phyloP scores from a whole-genome alignment of 345 rosid genomes.

The Euphorbia pulcherrima region DNA sequence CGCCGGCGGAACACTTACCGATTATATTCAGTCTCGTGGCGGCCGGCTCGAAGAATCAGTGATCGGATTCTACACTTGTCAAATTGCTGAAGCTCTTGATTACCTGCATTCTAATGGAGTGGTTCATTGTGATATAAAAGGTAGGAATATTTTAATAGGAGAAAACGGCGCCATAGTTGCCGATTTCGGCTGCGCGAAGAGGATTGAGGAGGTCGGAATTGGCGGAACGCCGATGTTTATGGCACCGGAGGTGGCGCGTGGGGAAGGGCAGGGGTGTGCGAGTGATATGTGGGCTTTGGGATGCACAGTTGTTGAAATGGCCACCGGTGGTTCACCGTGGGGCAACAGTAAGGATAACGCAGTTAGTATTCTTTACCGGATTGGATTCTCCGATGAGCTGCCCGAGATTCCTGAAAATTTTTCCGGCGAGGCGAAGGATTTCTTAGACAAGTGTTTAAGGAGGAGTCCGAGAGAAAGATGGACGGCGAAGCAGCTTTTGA shows the following conservation, averaged over 20 bases:
- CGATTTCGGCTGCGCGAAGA: slow-evolving; percentile 74
- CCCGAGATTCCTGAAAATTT: slow-evolving; percentile 35
- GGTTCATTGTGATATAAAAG: slow-evolving; percentile 78
- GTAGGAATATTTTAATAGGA: slow-evolving; percentile 54
- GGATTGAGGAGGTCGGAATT: slow-evolving; percentile 27
- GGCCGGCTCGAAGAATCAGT: slow-evolving; percentile 38
- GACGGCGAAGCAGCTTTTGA: slow-evolving; percentile 35
- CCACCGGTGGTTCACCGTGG: slow-evolving; percentile 49
- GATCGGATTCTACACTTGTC: slow-evolving; percentile 44
- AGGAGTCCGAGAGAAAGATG: slow-evolving; percentile 41
- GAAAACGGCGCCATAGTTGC: slow-evolving; percentile 49
- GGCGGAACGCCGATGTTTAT: slow-evolving; percentile 68
- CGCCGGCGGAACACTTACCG: slow-evolving; percentile 48
- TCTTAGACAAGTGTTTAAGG: slow-evolving; percentile 40
- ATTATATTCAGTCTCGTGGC: slow-evolving; percentile 32
- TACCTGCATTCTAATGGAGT: slow-evolving; percentile 53
- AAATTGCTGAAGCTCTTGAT: slow-evolving; percentile 52
- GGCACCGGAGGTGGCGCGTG: slow-evolving; percentile 89
- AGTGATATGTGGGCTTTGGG: slow-evolving; percentile 74
- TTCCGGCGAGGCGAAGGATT: slow-evolving; percentile 36
- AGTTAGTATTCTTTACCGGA: slow-evolving; percentile 28
- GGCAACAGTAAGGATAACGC: slow-evolving; percentile 17
- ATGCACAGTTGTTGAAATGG: slow-evolving; percentile 78
- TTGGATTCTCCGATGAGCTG: slow-evolving; percentile 32
- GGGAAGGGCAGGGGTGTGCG: slow-evolving; percentile 58